Conservation (phyloP, 495 filamentous ascomycete species). For the Tuber brumale region DNA sequence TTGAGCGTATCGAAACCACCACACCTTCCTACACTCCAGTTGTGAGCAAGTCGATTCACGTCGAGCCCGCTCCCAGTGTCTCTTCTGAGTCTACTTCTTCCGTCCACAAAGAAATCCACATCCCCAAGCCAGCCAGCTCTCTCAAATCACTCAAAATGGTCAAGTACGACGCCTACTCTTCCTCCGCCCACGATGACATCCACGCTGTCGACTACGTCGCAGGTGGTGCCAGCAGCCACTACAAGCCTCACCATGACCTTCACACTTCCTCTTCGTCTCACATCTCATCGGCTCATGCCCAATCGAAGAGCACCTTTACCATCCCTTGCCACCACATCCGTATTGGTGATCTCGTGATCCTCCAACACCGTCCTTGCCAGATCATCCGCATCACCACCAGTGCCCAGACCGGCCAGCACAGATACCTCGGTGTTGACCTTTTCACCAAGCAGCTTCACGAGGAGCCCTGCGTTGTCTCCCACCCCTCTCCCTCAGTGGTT, state of each 20-base stretch:
- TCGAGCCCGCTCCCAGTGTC: slow-evolving; percentile 9
- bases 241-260: slow-evolving; percentile 17
- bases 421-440: slow-evolving; percentile 98
- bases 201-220: slow-evolving; percentile 10
- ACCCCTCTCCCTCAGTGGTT: slow-evolving; percentile 89
- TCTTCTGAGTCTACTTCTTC: slow-evolving; percentile 15
- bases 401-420: slow-evolving; percentile 95
- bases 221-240: slow-evolving; percentile 1
- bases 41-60: background rate
- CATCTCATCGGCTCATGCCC: slow-evolving; percentile 46
- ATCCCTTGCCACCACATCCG: slow-evolving; percentile 99
- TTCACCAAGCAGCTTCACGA: slow-evolving; percentile 99
- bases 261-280: slow-evolving; percentile 33
- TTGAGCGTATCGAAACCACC: background rate
- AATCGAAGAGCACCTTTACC: slow-evolving; percentile 72
- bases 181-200: slow-evolving; percentile 22
- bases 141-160: slow-evolving; percentile 37
- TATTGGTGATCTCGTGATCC: slow-evolving; percentile 95
- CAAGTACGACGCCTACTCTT: slow-evolving; percentile 36
- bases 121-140: slow-evolving; percentile 1
- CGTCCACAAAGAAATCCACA: slow-evolving; percentile 14
- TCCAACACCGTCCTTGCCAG: slow-evolving; percentile 98
- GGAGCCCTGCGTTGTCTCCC: slow-evolving; percentile 95
- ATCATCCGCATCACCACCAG: slow-evolving; percentile 99
- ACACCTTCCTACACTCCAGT: slow-evolving; percentile 13